Evolutionary conservation across 257 asterid species (phyloP).

Genomic region (Ilex asprella): DNA sequence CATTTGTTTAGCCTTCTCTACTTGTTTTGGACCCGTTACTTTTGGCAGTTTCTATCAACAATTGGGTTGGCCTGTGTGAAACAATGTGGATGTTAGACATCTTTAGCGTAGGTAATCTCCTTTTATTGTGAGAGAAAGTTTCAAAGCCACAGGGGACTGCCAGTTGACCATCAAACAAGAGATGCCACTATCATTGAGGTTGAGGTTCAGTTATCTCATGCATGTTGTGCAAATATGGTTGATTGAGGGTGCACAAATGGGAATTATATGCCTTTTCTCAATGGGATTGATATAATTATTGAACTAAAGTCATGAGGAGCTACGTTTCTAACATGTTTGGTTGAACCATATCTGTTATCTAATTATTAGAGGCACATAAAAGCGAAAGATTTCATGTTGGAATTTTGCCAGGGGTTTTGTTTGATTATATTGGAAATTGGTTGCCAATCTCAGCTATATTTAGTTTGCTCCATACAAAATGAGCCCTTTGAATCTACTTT

Average conservation of each 20-base stretch:
- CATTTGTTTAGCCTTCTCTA: neutral
- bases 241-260: too few species aligned
- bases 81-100: neutral
- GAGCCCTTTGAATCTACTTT: neutral
- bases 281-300: neutral
- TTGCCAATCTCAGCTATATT: neutral
- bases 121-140: neutral
- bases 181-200: neutral
- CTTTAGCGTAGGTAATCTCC: neutral
- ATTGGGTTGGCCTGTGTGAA: neutral
- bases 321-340: neutral
- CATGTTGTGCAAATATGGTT: too few species aligned
- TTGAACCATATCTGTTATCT: neutral
- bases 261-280: neutral
- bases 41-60: neutral
- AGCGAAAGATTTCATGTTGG: neutral
- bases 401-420: neutral
- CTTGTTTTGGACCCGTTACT: neutral
- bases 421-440: neutral
- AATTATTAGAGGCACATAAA: neutral
- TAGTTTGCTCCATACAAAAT: neutral
- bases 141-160: neutral
- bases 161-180: neutral
- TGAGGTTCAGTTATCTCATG: neutral
- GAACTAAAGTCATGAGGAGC: neutral